Evolutionary conservation across 805 yeast genomes (phyloP).

Genomic region (Candida ponderosae): DNA sequence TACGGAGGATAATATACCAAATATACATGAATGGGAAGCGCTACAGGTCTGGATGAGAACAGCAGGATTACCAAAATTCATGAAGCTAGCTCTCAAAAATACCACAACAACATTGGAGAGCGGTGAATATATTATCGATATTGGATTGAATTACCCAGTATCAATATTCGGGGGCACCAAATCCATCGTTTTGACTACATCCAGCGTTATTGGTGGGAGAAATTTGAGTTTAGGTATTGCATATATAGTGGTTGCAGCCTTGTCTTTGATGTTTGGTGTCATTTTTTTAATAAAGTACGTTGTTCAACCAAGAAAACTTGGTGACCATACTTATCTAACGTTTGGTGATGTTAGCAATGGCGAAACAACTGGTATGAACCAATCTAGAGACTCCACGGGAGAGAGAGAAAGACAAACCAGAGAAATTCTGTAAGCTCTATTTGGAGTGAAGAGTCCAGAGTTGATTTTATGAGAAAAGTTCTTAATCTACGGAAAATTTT

Average conservation of each 20-base stretch:
- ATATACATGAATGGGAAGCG: conserved; percentile 56
- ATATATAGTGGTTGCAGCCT: conserved; percentile 75
- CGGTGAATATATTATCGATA: conserved; percentile 65
- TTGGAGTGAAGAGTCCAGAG: not conserved
- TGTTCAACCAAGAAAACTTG: conserved; percentile 75
- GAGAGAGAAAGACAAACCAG: not conserved
- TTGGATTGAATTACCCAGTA: conserved; percentile 79
- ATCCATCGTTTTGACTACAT: conserved; percentile 72
- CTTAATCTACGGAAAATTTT: not conserved
- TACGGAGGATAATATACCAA: conserved; percentile 61
- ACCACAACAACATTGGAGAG: conserved; percentile 42
- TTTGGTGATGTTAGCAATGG: conserved; percentile 21
- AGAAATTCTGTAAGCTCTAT: not conserved
- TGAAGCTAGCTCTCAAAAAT: conserved; percentile 57
- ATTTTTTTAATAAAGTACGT: conserved; percentile 75
- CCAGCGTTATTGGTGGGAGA: conserved; percentile 80
- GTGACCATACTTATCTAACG: conserved; percentile 66
- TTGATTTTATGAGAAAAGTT: not conserved
- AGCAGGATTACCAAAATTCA: conserved; percentile 49
- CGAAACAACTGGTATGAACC: not conserved
- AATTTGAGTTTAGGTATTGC: conserved; percentile 80
- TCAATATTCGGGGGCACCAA: conserved; percentile 83
- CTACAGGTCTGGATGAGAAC: conserved; percentile 86
- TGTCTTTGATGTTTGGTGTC: conserved; percentile 63
- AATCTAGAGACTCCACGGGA: not conserved